Base-by-base conservation (phyloP, 108 stramenopile species). In the Seminavis robusta region DNA sequence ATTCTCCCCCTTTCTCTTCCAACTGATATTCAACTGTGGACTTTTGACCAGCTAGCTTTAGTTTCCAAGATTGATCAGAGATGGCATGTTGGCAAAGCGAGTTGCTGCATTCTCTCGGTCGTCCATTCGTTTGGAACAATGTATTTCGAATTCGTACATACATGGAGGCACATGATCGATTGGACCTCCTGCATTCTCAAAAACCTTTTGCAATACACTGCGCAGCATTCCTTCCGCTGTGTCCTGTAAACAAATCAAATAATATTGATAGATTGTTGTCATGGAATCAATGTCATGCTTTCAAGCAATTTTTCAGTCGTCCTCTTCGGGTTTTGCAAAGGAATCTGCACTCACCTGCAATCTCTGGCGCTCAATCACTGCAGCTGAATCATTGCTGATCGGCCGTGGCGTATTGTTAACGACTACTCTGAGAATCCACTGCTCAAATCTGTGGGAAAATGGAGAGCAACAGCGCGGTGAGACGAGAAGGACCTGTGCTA, bases 361-460 rank as follows among this genome's bases (percentile, higher is more conserved):
- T 42, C 86, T 51, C 46, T 92, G 90, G 36, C 90, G 67, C 57
- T 92, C 90, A 31, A 92, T 88, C 9, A 86, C 74, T 21, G 81
- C 74, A 8, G 90, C 81, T 25, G 78, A 77, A 55, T 92, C 84
- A 48, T 79, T 79, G 38, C 82, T 76, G 32, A 92, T 73, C 0
- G 90, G 90, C 29, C 90, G 69, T 4, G 90, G 86, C 19, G 90
- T 92, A 59, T 92, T 92, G 51, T 92, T 92, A 10, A 92, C 90
- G 33, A 92, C 83, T 1, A 88, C 82, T 30, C 83, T 69, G 42
- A 92, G 60, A 47, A 84, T 71, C 90, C 90, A 92, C 67, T 92
- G 90, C 56, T 92, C 86, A 77, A 80, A 92, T 25, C 77, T 79
- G 20, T 30, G 20, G n/a, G 63, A 46, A 6, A n/a, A 43, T 4